Evolutionary conservation across 2,329 filamentous ascomycete species (phyloP).

Genomic region (Neopestalotiopsis sp.): DNA sequence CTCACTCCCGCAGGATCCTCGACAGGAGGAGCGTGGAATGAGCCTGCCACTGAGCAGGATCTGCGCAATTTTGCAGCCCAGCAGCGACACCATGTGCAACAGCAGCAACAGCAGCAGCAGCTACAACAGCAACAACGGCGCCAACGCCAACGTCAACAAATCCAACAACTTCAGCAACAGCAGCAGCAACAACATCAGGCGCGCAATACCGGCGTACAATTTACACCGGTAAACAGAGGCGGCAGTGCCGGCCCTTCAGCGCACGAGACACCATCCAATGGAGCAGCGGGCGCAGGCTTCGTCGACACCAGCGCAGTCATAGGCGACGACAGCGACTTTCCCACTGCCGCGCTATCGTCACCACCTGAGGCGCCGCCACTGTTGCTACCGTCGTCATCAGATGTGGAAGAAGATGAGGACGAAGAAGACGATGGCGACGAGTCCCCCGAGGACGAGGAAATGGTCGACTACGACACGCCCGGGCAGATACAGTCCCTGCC

Average conservation of each 20-base stretch:
- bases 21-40: not conserved
- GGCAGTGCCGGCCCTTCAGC: conserved; percentile 2
- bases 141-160: not conserved
- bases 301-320: not conserved
- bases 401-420: conserved; percentile 13
- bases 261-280: not conserved
- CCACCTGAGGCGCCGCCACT: conserved; percentile 22
- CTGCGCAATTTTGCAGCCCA: not conserved
- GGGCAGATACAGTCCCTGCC: conserved; percentile 22
- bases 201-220: not conserved
- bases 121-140: conserved; percentile 8
- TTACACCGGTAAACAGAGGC: not conserved
- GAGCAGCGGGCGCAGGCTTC: not conserved
- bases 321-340: conserved; percentile 9
- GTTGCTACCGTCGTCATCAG: conserved; percentile 21
- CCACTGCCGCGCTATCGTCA: conserved; percentile 13
- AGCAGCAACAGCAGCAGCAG: conserved; percentile 8
- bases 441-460: conserved; percentile 28
- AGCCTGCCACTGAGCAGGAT: conserved; percentile 3
- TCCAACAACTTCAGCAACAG: not conserved
- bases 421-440: conserved; percentile 23
- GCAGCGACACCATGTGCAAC: not conserved
- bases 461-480: conserved; percentile 32
- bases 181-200: too few relatives aligned
- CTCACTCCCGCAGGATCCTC: not conserved